Evolutionary conservation across 495 filamentous ascomycete genomes (phyloP).

Genomic region (Tetracladium setigerum): DNA sequence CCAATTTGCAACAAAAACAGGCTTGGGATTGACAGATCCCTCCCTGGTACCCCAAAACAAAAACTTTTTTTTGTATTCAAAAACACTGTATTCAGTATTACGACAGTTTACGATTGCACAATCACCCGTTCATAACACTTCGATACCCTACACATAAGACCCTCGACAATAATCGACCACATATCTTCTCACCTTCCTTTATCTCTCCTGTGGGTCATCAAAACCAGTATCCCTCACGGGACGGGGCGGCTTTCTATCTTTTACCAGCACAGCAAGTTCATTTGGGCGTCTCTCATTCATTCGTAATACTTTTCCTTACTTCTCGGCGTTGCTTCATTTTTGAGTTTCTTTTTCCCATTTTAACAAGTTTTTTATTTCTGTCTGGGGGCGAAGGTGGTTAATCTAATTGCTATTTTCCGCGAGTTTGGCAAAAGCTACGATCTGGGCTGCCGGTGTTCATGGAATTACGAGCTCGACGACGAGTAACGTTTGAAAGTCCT

Average conservation of each 20-base stretch:
- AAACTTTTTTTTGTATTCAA: neutral
- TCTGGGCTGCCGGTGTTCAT: neutral
- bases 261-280: neutral
- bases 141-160: slow-evolving; percentile 7
- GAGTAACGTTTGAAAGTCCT: slow-evolving; percentile 4
- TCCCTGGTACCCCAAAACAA: neutral
- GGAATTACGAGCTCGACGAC: slow-evolving; percentile 15
- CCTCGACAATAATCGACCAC: slow-evolving; percentile 12
- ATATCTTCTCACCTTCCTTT: neutral
- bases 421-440: too few relatives aligned
- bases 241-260: slow-evolving; percentile 2
- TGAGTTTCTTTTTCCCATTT: neutral
- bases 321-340: neutral
- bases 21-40: neutral
- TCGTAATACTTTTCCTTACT: slow-evolving; percentile 1
- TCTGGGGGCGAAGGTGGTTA: too few relatives aligned
- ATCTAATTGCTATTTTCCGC: too few relatives aligned
- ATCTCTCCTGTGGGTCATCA: neutral
- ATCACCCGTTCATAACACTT: neutral
- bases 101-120: slow-evolving; percentile 19
- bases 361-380: neutral
- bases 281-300: neutral
- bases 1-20: slow-evolving; percentile 2
- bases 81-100: slow-evolving; percentile 5
- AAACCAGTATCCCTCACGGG: slow-evolving; percentile 11